Evolutionary conservation across 1,284 basidiomycete genomes (phyloP).

Genomic region (Paramarasmius palmivorus): DNA sequence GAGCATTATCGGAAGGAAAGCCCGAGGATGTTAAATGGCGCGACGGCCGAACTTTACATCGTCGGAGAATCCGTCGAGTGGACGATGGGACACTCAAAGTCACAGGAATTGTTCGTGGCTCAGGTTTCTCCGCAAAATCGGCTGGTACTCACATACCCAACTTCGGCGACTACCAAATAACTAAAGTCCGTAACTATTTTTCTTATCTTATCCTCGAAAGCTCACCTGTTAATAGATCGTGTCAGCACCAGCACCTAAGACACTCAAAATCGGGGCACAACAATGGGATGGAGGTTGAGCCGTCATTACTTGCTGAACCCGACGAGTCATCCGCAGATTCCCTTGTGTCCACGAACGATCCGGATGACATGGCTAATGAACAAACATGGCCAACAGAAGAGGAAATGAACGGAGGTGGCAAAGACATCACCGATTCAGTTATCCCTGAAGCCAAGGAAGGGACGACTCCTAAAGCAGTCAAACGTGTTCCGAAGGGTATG

Average conservation of each 20-base stretch:
- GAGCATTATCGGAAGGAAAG: slow-evolving; percentile 79
- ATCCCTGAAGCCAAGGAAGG: slow-evolving; percentile 68
- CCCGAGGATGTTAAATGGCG: slow-evolving; percentile 81
- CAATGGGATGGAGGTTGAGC: slow-evolving; percentile 63
- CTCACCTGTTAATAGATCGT: slow-evolving; percentile 50
- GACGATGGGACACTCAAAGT: slow-evolving; percentile 64
- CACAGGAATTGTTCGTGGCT: slow-evolving; percentile 85
- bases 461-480: slow-evolving; percentile 74
- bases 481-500: slow-evolving; percentile 84
- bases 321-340: slow-evolving; percentile 81
- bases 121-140: slow-evolving; percentile 80
- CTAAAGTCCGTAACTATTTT: slow-evolving; percentile 56
- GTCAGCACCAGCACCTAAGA: slow-evolving; percentile 54
- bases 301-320: slow-evolving; percentile 56
- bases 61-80: slow-evolving; percentile 72
- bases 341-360: slow-evolving; percentile 84
- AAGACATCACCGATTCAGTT: slow-evolving; percentile 29
- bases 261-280: slow-evolving; percentile 35
- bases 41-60: slow-evolving; percentile 78
- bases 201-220: slow-evolving; percentile 18
- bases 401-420: slow-evolving; percentile 68
- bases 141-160: slow-evolving; percentile 88
- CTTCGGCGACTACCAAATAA: slow-evolving; percentile 87
- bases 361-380: slow-evolving; percentile 89
- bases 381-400: slow-evolving; percentile 99